Evolutionary conservation across 163 green algal species (phyloP), one percentile per base, ranked within the genome.

Genomic region (Coccomyxa subellipsoidea): DNA sequence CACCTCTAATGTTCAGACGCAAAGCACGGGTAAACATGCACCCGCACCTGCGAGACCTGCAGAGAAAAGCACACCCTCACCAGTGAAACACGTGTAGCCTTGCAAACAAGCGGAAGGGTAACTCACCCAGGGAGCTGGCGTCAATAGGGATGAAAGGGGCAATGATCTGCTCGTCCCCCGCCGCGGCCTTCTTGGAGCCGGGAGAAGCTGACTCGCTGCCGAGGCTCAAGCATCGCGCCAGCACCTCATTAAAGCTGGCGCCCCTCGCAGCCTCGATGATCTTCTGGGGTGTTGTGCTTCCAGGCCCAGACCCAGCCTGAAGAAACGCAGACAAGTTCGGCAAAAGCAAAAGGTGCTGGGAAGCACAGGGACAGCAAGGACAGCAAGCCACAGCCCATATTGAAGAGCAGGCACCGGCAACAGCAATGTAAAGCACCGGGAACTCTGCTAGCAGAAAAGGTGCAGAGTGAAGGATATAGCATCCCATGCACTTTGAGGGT

Each of bases 181-280:
- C 40, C 8, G 40, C 47, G 23, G 47, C 47, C 47, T 12, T 12
- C 4, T 59, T 59, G 47, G 47, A 59, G 47, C 1, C 1, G 5
- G 47, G 47, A 18, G 47, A 59, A 18, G 47, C 47, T 7, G 47
- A 6, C 23, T 59, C n/a, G 66, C 66, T 73, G 66, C 66, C n/a
- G 27, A 36, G 3, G 66, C 66, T 73, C 66, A 73, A 12, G 66
- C 66, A 73, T 18, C 66, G 27, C 66, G 27, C 5, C 6, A 73
- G 66, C 66, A 73, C 66, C 66, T 73, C 66, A 23, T 34, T 73
- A 23, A 73, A 73, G 66, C 66, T 73, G 66, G 66, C 66, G 29
- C 27, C 27, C 8, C 66, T 18, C 29, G 66, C 31, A 18, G 66
- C 66, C 66, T 35, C 2, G 4, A 73, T 73, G 21, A 36, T 12